These are phyloP conservation scores for Hanseniaspora nectarophila DNA, from an alignment of 805 yeast genomes.

Conservation along the genomic window DNA sequence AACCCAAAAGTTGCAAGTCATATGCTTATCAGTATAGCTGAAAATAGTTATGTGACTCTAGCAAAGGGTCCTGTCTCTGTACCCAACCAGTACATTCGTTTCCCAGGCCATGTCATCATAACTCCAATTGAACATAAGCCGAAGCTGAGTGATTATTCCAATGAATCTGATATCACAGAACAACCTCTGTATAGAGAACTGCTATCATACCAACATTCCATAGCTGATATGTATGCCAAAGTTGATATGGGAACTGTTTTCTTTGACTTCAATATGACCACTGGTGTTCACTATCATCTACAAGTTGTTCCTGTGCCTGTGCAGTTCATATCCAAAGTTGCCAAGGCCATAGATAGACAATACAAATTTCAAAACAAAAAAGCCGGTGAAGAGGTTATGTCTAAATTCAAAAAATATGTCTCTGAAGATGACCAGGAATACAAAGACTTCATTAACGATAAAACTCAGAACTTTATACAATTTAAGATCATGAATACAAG, in stretches of 20 bases:
- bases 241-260: constrained; percentile 43
- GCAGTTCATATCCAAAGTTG: constrained; percentile 34
- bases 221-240: constrained; percentile 36
- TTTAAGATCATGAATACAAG: constrained; percentile 29
- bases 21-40: constrained; percentile 67
- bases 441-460: constrained; percentile 23
- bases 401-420: constrained; percentile 29
- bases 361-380: constrained; percentile 38
- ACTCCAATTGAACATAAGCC: constrained; percentile 70
- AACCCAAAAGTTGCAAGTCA: constrained; percentile 68
- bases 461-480: constrained; percentile 26
- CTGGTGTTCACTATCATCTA: constrained; percentile 62
- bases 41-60: constrained; percentile 51
- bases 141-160: constrained; percentile 25
- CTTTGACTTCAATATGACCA: constrained; percentile 55
- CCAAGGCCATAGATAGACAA: constrained; percentile 36
- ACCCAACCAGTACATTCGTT: constrained; percentile 37
- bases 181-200: constrained; percentile 34
- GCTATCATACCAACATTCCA: constrained; percentile 34
- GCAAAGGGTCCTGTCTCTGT: constrained; percentile 78
- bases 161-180: constrained; percentile 20
- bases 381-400: constrained; percentile 21
- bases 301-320: constrained; percentile 65
- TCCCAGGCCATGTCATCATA: constrained; percentile 73
- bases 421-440: constrained; percentile 23